Percentiles rank a stretch among this genome's conserved stretches.
phyloP scores from a whole-genome alignment of 2,329 filamentous ascomycete species.

The Calonectria pteridis region DNA sequence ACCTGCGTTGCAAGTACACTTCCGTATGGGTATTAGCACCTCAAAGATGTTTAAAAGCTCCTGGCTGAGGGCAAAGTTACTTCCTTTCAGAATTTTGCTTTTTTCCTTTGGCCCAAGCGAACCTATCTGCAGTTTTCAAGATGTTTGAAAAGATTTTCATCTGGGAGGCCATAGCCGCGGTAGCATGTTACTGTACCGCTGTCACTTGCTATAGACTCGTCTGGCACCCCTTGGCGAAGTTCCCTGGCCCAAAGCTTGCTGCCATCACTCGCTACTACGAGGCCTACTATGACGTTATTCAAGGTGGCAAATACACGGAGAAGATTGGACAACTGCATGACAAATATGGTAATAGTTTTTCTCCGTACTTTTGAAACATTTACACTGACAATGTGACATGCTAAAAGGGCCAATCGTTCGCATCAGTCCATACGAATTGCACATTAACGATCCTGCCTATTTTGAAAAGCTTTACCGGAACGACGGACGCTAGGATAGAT shows the following conservation, averaged over 20 bases:
- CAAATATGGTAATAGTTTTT: not conserved
- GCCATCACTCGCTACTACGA: conserved; percentile 8
- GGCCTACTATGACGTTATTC: conserved; percentile 6
- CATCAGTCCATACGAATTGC: conserved; percentile 12
- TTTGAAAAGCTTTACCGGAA: not conserved
- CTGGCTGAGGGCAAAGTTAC: not conserved
- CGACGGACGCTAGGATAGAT: not conserved
- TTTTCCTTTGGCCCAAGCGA: not conserved
- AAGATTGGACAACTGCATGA: not conserved
- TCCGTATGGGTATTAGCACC: not conserved
- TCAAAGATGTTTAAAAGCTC: not conserved
- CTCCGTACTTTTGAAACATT: not conserved
- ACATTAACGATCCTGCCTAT: not conserved
- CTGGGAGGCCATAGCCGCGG: not conserved
- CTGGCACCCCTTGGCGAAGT: not conserved
- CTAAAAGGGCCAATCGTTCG: conserved; percentile 11
- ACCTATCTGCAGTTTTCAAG: not conserved
- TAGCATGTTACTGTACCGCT: not conserved
- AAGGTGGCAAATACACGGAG: not conserved
- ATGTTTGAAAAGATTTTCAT: not conserved
- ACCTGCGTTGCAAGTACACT: not conserved
- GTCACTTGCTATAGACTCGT: not conserved
- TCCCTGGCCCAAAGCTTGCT: conserved; percentile 3
- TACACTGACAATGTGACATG: not conserved
- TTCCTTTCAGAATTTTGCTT: not conserved